These are phyloP conservation scores for Neoboletus brunneissimus DNA, from an alignment of 768 basidiomycete species.

Conservation along the genomic window DNA sequence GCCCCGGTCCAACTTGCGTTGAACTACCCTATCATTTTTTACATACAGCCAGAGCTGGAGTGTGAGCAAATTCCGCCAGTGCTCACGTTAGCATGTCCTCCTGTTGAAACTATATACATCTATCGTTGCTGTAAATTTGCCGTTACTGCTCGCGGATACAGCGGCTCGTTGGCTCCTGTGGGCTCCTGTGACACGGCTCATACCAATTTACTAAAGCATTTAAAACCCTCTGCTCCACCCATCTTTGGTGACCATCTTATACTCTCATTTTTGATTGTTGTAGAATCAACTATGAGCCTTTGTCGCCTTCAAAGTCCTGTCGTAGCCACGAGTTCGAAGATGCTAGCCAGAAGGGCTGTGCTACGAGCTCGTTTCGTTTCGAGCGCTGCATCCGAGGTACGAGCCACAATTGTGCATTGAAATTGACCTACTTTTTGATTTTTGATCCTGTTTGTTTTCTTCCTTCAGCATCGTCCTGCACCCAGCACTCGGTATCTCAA, in stretches of 20 bases:
- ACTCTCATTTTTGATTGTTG: neutral
- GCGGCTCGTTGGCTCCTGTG: slow-evolving; percentile 10
- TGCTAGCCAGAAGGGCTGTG: slow-evolving; percentile 4
- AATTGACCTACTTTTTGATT: neutral
- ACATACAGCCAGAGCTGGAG: slow-evolving; percentile 4
- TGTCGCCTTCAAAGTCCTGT: slow-evolving; percentile 7
- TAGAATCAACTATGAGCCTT: slow-evolving; percentile 17
- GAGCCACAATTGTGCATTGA: neutral
- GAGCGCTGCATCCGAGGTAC: slow-evolving; percentile 19
- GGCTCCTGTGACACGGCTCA: neutral
- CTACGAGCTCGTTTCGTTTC: slow-evolving; percentile 21
- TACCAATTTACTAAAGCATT: neutral
- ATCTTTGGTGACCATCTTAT: neutral
- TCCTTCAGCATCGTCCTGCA: slow-evolving; percentile 10
- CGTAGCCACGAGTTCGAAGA: slow-evolving; percentile 1
- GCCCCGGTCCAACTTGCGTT: neutral
- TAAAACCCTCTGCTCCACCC: neutral
- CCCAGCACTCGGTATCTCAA: slow-evolving; percentile 31
- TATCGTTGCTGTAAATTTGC: slow-evolving; percentile 17
- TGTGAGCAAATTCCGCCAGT: slow-evolving; percentile 15
- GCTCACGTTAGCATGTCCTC: neutral
- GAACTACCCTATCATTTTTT: neutral
- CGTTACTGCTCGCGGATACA: slow-evolving; percentile 3
- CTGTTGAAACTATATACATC: neutral
- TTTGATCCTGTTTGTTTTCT: neutral